Percentiles rank a stretch among this genome's conserved stretches.
Evolutionary conservation across 495 filamentous ascomycete species (phyloP).

Genomic region (Neurospora hispaniola): DNA sequence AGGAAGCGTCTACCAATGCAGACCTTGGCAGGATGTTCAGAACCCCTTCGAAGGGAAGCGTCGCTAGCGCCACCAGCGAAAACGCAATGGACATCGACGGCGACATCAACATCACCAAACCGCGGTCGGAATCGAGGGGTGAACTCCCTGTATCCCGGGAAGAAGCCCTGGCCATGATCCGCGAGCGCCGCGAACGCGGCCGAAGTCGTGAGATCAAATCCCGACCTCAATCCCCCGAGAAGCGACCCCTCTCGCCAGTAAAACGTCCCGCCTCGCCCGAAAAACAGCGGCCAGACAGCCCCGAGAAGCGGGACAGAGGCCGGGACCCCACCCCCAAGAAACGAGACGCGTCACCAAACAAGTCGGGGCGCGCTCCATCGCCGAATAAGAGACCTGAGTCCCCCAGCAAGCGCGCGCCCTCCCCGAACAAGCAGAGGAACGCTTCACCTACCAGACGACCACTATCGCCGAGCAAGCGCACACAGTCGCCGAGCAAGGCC

Average conservation of each 20-base stretch:
- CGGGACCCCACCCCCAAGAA: background rate
- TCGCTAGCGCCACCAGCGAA: constrained; percentile 34
- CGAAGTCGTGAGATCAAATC: constrained; percentile 28
- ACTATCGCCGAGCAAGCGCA: background rate
- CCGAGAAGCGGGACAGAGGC: background rate
- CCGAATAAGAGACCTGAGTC: background rate
- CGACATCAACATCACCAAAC: constrained; percentile 32
- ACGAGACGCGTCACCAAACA: background rate
- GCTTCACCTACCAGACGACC: background rate
- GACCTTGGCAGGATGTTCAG: constrained; percentile 21
- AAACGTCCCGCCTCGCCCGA: background rate
- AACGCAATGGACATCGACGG: constrained; percentile 25
- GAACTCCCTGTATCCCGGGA: constrained; percentile 29
- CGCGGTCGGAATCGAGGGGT: background rate
- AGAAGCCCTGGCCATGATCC: constrained; percentile 46
- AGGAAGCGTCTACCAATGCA: constrained; percentile 20
- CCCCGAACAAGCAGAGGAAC: background rate
- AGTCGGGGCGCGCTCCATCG: background rate
- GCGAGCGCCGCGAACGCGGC: constrained; percentile 40
- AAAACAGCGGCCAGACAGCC: background rate
- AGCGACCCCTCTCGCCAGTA: background rate
- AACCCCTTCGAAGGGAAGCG: constrained; percentile 21
- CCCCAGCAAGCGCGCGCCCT: background rate
- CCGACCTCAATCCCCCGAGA: background rate
- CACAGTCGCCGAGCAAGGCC: background rate